A percentile compares a stretch with the other conserved stretches of the same genome.
These are phyloP conservation scores for Beta corolliflora DNA, from an alignment of 179 eudicot genomes.

Conservation along the genomic window DNA sequence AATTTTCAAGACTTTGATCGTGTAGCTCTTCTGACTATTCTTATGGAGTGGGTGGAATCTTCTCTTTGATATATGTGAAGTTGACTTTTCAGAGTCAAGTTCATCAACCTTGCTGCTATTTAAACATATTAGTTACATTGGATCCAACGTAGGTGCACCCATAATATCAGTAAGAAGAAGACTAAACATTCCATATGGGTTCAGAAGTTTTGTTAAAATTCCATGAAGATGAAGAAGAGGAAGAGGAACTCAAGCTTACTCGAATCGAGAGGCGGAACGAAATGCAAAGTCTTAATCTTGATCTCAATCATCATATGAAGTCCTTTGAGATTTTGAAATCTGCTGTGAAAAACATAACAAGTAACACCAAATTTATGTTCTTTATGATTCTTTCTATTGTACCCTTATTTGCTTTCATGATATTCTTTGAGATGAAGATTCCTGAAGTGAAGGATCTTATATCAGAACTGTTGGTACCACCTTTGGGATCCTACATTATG, in stretches of 20 bases:
- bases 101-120: too few species aligned
- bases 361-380: constrained; percentile 17
- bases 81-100: too few species aligned
- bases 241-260: neutral
- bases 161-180: too few species aligned
- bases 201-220: neutral
- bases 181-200: neutral
- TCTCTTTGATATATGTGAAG: too few species aligned
- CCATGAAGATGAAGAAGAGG: neutral
- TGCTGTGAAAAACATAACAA: neutral
- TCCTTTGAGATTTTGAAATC: constrained; percentile 15
- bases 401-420: constrained; percentile 28
- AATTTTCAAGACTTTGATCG: too few species aligned
- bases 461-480: constrained; percentile 4
- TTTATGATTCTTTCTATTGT: constrained; percentile 18
- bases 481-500: neutral
- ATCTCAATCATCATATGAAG: constrained; percentile 2
- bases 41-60: too few species aligned
- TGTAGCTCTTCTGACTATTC: too few species aligned
- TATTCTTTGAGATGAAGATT: constrained; percentile 23
- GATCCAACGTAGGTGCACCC: too few species aligned
- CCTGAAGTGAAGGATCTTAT: neutral
- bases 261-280: neutral
- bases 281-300: neutral
- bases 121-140: too few species aligned